Conservation (phyloP, 257 asterid genomes). For the Echites panduratus region DNA sequence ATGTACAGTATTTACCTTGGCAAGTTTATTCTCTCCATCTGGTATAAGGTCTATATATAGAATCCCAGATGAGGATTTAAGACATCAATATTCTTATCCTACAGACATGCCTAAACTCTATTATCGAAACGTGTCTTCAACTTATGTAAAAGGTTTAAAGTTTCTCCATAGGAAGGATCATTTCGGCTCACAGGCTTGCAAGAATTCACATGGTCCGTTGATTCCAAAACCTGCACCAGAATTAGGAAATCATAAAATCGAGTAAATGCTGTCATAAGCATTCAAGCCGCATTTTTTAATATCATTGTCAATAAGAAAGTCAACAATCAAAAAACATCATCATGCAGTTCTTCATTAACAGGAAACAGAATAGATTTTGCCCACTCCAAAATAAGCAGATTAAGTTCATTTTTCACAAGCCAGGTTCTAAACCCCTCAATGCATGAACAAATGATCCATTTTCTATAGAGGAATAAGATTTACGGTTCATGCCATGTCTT, state of each 20-base stretch:
- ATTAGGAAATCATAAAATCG: neutral
- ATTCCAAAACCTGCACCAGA: slow-evolving; percentile 72
- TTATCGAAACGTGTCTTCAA: slow-evolving; percentile 46
- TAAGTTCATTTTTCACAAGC: neutral
- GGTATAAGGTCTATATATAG: no score
- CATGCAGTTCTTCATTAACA: neutral
- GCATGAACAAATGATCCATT: neutral
- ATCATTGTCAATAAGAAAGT: neutral
- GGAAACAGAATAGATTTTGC: neutral
- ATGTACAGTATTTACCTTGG: neutral
- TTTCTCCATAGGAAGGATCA: slow-evolving; percentile 87
- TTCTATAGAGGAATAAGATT: neutral
- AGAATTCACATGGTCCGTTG: slow-evolving; percentile 93
- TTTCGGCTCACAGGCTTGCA: slow-evolving; percentile 85
- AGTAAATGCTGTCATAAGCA: neutral
- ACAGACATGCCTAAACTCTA: slow-evolving; percentile 6
- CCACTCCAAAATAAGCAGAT: neutral
- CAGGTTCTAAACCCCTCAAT: neutral
- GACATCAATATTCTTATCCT: neutral
- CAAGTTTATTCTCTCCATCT: neutral
- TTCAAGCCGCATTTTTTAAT: neutral
- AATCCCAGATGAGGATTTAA: neutral
- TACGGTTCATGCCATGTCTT: neutral
- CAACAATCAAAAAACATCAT: neutral
- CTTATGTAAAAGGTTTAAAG: slow-evolving; percentile 69